phyloP scores from a whole-genome alignment of 768 basidiomycete genomes.

The Crucibulum laeve region DNA sequence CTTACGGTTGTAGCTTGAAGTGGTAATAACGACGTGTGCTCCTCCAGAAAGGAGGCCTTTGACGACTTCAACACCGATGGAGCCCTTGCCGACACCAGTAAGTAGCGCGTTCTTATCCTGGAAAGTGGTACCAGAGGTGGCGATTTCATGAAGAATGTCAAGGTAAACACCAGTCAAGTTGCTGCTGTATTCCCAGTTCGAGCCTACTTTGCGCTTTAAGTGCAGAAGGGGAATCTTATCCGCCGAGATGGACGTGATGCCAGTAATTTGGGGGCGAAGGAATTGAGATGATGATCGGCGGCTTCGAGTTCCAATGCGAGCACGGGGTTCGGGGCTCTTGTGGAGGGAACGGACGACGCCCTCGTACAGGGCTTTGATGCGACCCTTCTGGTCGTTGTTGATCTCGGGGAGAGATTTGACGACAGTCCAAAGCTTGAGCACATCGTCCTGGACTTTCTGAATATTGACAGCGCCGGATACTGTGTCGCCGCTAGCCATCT shows the following conservation, averaged over 20 bases:
- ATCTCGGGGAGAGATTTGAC: conserved; percentile 97
- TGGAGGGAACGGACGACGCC: conserved; percentile 93
- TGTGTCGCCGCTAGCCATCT: conserved; percentile 96
- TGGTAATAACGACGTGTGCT: conserved; percentile 95
- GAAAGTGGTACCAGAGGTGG: conserved; percentile 97
- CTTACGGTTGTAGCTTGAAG: conserved; percentile 93
- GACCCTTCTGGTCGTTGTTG: conserved; percentile 93
- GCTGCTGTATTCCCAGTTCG: conserved; percentile 94
- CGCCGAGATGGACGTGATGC: conserved; percentile 65
- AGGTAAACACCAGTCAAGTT: conserved; percentile 95
- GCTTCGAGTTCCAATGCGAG: conserved; percentile 53
- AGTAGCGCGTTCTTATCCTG: conserved; percentile 98
- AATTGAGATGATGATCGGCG: conserved; percentile 96
- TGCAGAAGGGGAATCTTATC: conserved; percentile 95
- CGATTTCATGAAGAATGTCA: conserved; percentile 96
- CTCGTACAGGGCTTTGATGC: conserved; percentile 92
- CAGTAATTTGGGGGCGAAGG: conserved; percentile 85
- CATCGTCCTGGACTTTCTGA: conserved; percentile 96
- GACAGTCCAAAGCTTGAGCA: conserved; percentile 94
- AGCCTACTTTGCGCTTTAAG: conserved; percentile 94
- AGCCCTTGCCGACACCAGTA: conserved; percentile 97
- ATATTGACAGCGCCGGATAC: conserved; percentile 84
- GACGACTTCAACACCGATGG: conserved; percentile 95
- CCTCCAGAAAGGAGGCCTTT: conserved; percentile 97
- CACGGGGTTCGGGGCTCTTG: conserved; percentile 62